Evolutionary conservation across 495 filamentous ascomycete species (phyloP).

Genomic region (Penicillium chermesinum): DNA sequence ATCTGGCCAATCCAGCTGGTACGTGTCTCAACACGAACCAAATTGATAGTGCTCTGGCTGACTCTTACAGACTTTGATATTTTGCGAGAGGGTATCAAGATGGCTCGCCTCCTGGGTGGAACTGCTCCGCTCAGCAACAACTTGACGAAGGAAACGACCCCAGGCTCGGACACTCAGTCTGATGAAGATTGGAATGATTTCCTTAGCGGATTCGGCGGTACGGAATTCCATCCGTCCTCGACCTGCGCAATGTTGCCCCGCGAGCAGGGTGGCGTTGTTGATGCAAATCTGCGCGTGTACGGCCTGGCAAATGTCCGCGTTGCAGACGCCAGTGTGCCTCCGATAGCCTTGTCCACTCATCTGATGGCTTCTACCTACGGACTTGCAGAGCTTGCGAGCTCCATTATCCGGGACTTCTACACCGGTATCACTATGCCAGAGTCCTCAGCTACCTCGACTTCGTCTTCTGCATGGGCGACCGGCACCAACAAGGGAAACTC

Average conservation of each 20-base stretch:
- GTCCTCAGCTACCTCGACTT: neutral
- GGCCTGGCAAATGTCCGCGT: constrained; percentile 48
- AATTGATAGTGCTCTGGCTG: too few relatives aligned
- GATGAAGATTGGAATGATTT: constrained; percentile 26
- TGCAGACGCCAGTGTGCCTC: constrained; percentile 43
- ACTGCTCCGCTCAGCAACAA: constrained; percentile 19
- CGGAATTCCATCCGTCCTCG: constrained; percentile 46
- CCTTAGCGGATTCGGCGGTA: constrained; percentile 18
- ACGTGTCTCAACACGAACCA: constrained; percentile 4
- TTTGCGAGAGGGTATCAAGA: constrained; percentile 31
- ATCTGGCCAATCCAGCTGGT: constrained; percentile 27
- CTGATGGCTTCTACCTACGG: constrained; percentile 47
- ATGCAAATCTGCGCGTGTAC: constrained; percentile 43
- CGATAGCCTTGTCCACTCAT: constrained; percentile 45
- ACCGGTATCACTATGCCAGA: neutral
- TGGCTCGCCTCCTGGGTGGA: constrained; percentile 26
- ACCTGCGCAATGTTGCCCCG: constrained; percentile 48
- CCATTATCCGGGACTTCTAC: constrained; percentile 11
- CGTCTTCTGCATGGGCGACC: neutral
- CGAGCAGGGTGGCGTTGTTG: constrained; percentile 46
- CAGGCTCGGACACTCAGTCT: constrained; percentile 17
- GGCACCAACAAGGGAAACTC: neutral
- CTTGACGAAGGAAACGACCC: constrained; percentile 22
- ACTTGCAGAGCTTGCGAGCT: constrained; percentile 41
- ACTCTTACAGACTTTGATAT: constrained; percentile 23